phyloP scores from a whole-genome alignment of 2,329 filamentous ascomycete genomes.

The Apiospora kogelbergensis region DNA sequence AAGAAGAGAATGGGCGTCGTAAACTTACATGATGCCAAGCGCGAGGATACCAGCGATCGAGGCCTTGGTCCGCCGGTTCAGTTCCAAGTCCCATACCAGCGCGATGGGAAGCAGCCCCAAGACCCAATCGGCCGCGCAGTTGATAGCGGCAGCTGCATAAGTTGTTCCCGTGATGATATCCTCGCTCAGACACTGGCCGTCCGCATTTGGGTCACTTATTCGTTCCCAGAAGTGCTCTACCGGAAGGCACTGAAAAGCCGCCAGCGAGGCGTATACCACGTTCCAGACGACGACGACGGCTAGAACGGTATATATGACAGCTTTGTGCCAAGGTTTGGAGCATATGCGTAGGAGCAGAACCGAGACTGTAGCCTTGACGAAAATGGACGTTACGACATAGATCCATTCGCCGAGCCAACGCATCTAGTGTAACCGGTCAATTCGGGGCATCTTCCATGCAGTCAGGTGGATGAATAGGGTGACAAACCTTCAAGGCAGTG shows the following conservation, averaged over 20 bases:
- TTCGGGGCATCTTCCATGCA: too few relatives aligned
- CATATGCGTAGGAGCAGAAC: constrained; percentile 40
- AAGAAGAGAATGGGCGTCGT: not conserved
- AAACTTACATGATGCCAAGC: constrained; percentile 38
- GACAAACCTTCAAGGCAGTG: constrained; percentile 23
- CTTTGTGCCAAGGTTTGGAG: constrained; percentile 31
- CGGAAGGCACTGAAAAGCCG: constrained; percentile 38
- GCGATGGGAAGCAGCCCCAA: constrained; percentile 37
- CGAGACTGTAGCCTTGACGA: constrained; percentile 39
- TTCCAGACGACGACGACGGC: constrained; percentile 32
- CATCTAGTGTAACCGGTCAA: constrained; percentile 15
- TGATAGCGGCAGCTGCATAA: constrained; percentile 35
- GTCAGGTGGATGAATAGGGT: not conserved
- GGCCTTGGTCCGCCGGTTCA: constrained; percentile 34
- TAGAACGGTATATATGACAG: constrained; percentile 34
- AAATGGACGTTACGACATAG: constrained; percentile 39
- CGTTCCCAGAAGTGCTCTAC: constrained; percentile 38
- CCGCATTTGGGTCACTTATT: constrained; percentile 28
- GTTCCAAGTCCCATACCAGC: constrained; percentile 35
- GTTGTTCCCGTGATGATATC: constrained; percentile 31
- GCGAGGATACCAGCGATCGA: constrained; percentile 31
- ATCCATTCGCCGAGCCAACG: constrained; percentile 38
- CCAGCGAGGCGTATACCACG: constrained; percentile 36
- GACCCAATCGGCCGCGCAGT: constrained; percentile 35
- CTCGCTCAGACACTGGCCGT: constrained; percentile 35